phyloP scores from a whole-genome alignment of 352 stramenopile species.

The Aphanomyces euteiches region DNA sequence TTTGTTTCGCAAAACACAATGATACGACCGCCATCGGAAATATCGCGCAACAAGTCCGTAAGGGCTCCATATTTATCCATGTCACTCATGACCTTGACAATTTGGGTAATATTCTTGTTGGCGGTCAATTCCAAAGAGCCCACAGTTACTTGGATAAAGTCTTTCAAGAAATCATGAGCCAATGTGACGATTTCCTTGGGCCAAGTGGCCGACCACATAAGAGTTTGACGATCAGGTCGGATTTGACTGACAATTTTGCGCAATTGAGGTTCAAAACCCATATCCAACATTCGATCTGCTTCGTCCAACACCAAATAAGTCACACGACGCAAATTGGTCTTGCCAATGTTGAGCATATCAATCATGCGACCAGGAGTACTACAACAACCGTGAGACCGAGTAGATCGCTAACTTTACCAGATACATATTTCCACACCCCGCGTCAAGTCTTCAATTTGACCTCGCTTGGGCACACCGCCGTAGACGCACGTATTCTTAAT shows the following conservation, averaged over 20 bases:
- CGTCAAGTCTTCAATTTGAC: slow-evolving; percentile 83
- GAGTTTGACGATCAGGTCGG: slow-evolving; percentile 95
- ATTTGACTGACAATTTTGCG: slow-evolving; percentile 97
- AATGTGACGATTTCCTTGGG: slow-evolving; percentile 97
- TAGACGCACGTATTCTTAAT: slow-evolving; percentile 99
- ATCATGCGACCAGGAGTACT: slow-evolving; percentile 97
- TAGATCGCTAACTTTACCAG: slow-evolving; percentile 40
- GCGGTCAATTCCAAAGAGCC: slow-evolving; percentile 94
- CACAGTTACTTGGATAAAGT: slow-evolving; percentile 96
- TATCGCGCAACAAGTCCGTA: slow-evolving; percentile 69
- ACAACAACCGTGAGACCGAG: background rate
- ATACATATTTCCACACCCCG: slow-evolving; percentile 83
- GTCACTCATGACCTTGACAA: slow-evolving; percentile 95
- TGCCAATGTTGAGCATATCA: slow-evolving; percentile 95
- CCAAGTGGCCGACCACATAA: slow-evolving; percentile 99
- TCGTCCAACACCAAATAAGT: slow-evolving; percentile 99
- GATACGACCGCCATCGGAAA: slow-evolving; percentile 90
- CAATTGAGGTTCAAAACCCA: slow-evolving; percentile 93
- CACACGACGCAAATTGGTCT: slow-evolving; percentile 95
- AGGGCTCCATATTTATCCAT: slow-evolving; percentile 94
- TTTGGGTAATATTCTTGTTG: slow-evolving; percentile 98
- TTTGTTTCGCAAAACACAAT: slow-evolving; percentile 99
- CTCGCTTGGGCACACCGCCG: slow-evolving; percentile 95
- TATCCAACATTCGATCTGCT: slow-evolving; percentile 95
- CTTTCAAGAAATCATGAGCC: slow-evolving; percentile 96